Conservation (phyloP, 2,329 filamentous ascomycete species). For the Hypoxylon sp. region DNA sequence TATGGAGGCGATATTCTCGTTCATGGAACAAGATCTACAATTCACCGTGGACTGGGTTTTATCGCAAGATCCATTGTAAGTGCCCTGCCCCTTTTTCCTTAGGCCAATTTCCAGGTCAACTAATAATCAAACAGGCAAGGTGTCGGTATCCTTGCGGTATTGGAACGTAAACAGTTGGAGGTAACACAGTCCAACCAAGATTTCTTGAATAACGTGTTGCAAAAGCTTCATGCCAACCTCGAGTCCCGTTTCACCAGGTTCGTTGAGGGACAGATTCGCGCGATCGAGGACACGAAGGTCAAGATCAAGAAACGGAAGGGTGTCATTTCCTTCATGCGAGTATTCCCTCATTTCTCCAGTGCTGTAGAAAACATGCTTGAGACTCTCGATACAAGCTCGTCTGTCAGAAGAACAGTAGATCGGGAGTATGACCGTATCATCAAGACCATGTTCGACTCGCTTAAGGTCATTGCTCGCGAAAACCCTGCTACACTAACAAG, state of each 20-base stretch:
- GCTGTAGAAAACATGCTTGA: slow-evolving; percentile 85
- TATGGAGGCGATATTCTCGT: slow-evolving; percentile 89
- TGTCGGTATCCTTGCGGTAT: slow-evolving; percentile 80
- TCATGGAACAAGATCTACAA: slow-evolving; percentile 81
- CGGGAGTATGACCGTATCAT: slow-evolving; percentile 88
- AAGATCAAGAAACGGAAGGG: slow-evolving; percentile 99
- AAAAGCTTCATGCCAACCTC: slow-evolving; percentile 79
- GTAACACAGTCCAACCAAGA: slow-evolving; percentile 93
- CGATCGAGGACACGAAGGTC: slow-evolving; percentile 97
- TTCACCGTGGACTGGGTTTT: slow-evolving; percentile 85
- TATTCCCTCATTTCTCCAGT: slow-evolving; percentile 86
- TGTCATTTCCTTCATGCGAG: slow-evolving; percentile 92
- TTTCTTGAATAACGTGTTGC: slow-evolving; percentile 80
- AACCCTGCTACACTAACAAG: slow-evolving; percentile 61
- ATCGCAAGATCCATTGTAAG: slow-evolving; percentile 81
- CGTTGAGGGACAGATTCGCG: slow-evolving; percentile 91
- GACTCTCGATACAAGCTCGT: slow-evolving; percentile 62
- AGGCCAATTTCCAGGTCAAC: slow-evolving; percentile 11
- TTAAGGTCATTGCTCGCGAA: slow-evolving; percentile 89
- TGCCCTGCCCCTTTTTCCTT: slow-evolving; percentile 36
- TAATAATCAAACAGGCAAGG: slow-evolving; percentile 71
- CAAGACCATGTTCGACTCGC: slow-evolving; percentile 95
- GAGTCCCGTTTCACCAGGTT: slow-evolving; percentile 84
- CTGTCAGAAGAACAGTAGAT: slow-evolving; percentile 80
- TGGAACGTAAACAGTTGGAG: slow-evolving; percentile 81